These are phyloP conservation scores for Eimeria sp. DNA, from an alignment of 169 alveolate genomes.

Conservation along the genomic window DNA sequence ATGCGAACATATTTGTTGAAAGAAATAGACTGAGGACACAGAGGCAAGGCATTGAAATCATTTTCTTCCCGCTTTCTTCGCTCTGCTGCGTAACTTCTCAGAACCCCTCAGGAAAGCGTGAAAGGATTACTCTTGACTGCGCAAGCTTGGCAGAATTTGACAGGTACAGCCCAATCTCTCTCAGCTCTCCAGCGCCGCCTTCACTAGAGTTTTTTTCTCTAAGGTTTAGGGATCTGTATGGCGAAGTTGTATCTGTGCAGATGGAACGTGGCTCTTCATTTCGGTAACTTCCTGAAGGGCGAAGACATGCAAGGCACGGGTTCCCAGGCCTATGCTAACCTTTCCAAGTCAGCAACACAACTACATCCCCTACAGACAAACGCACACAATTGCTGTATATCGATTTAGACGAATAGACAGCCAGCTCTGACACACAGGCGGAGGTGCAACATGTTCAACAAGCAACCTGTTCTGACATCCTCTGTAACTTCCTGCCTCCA, in stretches of 20 bases:
- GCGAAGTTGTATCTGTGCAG: slow-evolving; percentile 19
- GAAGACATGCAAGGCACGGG: slow-evolving; percentile 5
- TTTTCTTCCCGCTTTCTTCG: neutral
- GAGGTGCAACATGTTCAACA: neutral
- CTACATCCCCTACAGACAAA: neutral
- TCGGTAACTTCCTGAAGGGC: slow-evolving; percentile 80
- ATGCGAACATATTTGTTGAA: neutral
- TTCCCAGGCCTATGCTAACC: slow-evolving; percentile 72
- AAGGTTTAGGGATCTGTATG: neutral
- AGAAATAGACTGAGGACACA: neutral
- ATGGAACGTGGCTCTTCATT: slow-evolving; percentile 82
- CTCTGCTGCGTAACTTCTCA: neutral
- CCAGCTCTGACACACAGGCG: neutral
- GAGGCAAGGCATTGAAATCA: neutral
- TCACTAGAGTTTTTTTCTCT: neutral
- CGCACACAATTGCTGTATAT: neutral
- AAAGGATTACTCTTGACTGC: slow-evolving; percentile 81
- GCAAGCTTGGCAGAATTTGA: slow-evolving; percentile 82
- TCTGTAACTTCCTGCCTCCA: neutral
- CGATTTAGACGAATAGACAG: neutral
- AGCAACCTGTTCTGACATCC: neutral
- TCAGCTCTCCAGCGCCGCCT: neutral
- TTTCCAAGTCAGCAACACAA: slow-evolving; percentile 47
- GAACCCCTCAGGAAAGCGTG: slow-evolving; percentile 78
- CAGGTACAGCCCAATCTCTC: slow-evolving; percentile 32